These are phyloP conservation scores for Aspergillus carbonarius DNA, from an alignment of 2,329 filamentous ascomycete genomes.

Conservation along the genomic window DNA sequence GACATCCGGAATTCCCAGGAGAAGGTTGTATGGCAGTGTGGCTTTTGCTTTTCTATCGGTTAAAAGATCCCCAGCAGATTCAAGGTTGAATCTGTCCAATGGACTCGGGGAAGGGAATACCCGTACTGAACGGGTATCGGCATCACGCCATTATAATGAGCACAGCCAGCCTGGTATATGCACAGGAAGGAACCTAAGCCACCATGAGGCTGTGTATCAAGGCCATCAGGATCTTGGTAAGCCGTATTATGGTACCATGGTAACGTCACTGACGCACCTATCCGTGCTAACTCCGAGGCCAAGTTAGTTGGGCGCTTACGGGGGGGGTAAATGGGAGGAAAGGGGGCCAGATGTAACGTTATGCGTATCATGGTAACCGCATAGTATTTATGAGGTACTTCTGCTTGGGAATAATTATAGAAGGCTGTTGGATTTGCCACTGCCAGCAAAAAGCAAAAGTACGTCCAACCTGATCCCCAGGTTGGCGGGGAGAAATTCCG, in stretches of 20 bases:
- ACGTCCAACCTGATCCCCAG: neutral
- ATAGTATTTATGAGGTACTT: neutral
- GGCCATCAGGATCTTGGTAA: slow-evolving; percentile 2
- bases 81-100: neutral
- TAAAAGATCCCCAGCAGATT: neutral
- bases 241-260: neutral
- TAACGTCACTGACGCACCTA: slow-evolving; percentile 1
- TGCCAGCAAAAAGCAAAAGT: neutral
- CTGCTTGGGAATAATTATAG: neutral
- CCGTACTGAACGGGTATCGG: neutral
- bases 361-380: neutral
- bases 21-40: neutral
- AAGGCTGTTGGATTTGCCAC: neutral
- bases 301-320: neutral
- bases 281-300: neutral
- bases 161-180: neutral
- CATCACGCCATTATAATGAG: neutral
- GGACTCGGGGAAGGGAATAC: neutral
- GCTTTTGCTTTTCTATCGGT: neutral
- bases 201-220: neutral
- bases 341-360: neutral
- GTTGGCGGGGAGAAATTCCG: neutral
- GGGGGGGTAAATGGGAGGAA: neutral
- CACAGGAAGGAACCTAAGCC: neutral
- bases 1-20: neutral